These are phyloP conservation scores for Lentinula lateritia DNA, from an alignment of 768 basidiomycete species.

Conservation along the genomic window DNA sequence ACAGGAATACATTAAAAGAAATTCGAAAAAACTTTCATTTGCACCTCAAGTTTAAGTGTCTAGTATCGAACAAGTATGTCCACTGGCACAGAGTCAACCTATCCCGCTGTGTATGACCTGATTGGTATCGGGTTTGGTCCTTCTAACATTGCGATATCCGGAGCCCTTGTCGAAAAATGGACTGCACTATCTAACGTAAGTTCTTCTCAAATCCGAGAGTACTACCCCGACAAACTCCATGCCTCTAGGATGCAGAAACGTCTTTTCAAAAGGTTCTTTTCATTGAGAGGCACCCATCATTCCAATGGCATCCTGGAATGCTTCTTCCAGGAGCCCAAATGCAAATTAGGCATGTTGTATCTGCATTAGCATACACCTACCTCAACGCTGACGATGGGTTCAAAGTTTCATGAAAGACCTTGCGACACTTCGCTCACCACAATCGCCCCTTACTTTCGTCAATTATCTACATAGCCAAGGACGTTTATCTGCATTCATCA, in stretches of 20 bases:
- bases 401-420: constrained; percentile 48
- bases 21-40: no score
- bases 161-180: constrained; percentile 42
- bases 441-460: constrained; percentile 47
- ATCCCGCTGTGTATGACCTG: constrained; percentile 32
- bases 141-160: constrained; percentile 46
- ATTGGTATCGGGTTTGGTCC: constrained; percentile 51
- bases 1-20: no score
- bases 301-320: constrained; percentile 55
- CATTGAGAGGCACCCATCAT: constrained; percentile 41
- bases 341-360: constrained; percentile 40
- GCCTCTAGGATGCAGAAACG: constrained; percentile 8
- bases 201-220: neutral
- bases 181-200: constrained; percentile 10
- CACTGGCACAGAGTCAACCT: neutral
- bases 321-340: constrained; percentile 44
- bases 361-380: no score
- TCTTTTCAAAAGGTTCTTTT: constrained; percentile 31
- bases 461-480: constrained; percentile 45
- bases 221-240: neutral
- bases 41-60: no score
- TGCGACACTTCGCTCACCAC: constrained; percentile 45
- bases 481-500: constrained; percentile 47
- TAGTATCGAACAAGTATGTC: neutral
- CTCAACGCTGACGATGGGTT: neutral